Evolutionary conservation across 169 alveolate genomes (phyloP).

Genomic region (Plasmodium chabaudi): DNA sequence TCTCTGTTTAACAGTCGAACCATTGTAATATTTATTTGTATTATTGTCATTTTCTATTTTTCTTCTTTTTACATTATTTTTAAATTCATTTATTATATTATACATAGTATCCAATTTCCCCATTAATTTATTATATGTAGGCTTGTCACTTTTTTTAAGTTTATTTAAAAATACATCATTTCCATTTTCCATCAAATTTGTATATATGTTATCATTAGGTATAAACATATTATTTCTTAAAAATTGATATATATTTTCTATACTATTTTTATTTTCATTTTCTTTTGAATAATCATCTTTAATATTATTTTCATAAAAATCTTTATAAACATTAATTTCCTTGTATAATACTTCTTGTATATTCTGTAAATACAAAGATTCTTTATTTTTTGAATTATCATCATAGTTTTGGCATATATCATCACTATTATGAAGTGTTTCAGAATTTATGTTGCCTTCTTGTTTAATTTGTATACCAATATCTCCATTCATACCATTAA

Average conservation of each 20-base stretch:
- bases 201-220: conserved; percentile 62
- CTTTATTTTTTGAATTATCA: conserved; percentile 1
- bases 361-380: conserved; percentile 6
- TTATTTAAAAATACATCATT: conserved; percentile 69
- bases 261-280: conserved; percentile 5
- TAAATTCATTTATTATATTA: conserved; percentile 64
- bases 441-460: neutral
- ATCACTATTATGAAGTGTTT: neutral
- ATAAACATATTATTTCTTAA: conserved; percentile 58
- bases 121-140: conserved; percentile 54
- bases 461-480: no score
- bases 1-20: conserved; percentile 7
- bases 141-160: conserved; percentile 56
- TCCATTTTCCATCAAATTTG: conserved; percentile 72
- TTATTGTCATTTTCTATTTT: conserved; percentile 8
- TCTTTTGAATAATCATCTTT: conserved; percentile 10
- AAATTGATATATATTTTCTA: conserved; percentile 48
- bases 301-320: neutral
- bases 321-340: conserved; percentile 39
- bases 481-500: no score
- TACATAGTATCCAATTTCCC: conserved; percentile 72
- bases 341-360: conserved; percentile 45
- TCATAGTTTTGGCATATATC: neutral
- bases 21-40: conserved; percentile 8
- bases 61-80: conserved; percentile 15